Conservation (phyloP, 2,329 filamentous ascomycete genomes). For the Colletotrichum plurivorum region DNA sequence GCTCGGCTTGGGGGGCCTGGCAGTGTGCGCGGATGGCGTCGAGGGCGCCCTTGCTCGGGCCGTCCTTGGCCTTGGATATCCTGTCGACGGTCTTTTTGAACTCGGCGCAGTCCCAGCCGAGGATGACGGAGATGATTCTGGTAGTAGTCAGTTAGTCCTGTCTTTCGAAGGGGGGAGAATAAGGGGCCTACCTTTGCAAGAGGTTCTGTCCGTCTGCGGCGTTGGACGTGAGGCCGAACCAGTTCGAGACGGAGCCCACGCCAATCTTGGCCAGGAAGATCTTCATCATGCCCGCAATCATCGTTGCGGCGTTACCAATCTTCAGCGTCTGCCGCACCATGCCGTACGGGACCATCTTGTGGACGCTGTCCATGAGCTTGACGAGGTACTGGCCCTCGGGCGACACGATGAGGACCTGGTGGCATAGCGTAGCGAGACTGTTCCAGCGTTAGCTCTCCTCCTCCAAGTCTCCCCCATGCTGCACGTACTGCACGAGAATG, state of each 20-base stretch:
- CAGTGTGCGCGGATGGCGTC: constrained; percentile 73
- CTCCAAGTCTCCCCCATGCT: no score
- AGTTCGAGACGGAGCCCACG: constrained; percentile 81
- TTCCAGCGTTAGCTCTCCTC: not conserved
- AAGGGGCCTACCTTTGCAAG: constrained; percentile 69
- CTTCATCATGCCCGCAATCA: constrained; percentile 82
- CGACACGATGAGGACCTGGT: constrained; percentile 80
- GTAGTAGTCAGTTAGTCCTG: no score
- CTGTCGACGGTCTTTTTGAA: constrained; percentile 76
- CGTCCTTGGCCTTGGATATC: constrained; percentile 73
- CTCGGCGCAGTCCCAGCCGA: constrained; percentile 80
- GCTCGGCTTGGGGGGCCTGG: constrained; percentile 65
- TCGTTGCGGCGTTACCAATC: constrained; percentile 84
- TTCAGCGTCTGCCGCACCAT: constrained; percentile 81
- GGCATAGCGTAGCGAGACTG: constrained; percentile 80
- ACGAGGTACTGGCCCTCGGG: constrained; percentile 83
- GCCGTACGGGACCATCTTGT: constrained; percentile 79
- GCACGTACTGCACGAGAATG: constrained; percentile 75
- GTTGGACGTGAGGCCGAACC: constrained; percentile 80
- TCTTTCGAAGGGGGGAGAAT: not conserved
- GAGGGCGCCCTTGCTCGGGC: constrained; percentile 72
- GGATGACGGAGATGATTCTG: constrained; percentile 80
- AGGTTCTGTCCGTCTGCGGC: constrained; percentile 86
- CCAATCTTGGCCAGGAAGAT: constrained; percentile 84
- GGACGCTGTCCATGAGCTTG: constrained; percentile 78